These are phyloP conservation scores for Parsonsia alboflavescens DNA, from an alignment of 257 asterid species.

Conservation along the genomic window DNA sequence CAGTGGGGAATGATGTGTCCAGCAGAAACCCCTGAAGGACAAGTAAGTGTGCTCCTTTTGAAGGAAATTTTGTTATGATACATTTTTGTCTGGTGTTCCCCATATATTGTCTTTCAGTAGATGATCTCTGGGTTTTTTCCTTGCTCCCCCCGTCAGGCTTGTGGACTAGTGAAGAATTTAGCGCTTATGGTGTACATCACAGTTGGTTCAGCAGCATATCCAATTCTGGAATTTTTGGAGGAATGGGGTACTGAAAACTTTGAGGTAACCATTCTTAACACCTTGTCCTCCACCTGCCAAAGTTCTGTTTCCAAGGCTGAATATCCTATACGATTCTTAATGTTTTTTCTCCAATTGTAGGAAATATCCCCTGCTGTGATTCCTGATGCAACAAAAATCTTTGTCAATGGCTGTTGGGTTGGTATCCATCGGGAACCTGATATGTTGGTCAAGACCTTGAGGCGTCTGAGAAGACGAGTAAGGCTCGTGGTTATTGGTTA, in stretches of 20 bases:
- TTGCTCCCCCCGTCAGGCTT: conserved; percentile 53
- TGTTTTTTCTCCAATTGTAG: conserved; percentile 31
- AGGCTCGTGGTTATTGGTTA: conserved; percentile 19
- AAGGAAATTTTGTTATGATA: conserved; percentile 12
- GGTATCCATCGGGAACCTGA: conserved; percentile 98
- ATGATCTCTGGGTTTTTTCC: conserved; percentile 1
- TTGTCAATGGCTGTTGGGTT: conserved; percentile 96
- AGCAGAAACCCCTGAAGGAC: conserved; percentile 99
- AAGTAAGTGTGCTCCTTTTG: conserved; percentile 41
- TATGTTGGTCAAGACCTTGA: conserved; percentile 89
- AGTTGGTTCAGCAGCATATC: conserved; percentile 98
- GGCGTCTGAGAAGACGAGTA: conserved; percentile 90
- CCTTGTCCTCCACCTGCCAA: background rate
- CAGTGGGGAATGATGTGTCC: conserved; percentile 99
- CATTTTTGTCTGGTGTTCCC: background rate
- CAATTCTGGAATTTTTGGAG: conserved; percentile 89
- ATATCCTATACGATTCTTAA: conserved; percentile 7
- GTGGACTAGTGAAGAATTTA: conserved; percentile 96
- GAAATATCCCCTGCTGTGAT: conserved; percentile 97
- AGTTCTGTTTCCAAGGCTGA: conserved; percentile 16
- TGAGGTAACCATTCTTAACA: conserved; percentile 47
- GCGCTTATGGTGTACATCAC: conserved; percentile 96
- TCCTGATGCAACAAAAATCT: conserved; percentile 88
- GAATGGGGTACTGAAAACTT: conserved; percentile 99
- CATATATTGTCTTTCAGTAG: background rate